Base-by-base conservation (phyloP, 495 filamentous ascomycete genomes). In the Penicillium robsamsonii region DNA sequence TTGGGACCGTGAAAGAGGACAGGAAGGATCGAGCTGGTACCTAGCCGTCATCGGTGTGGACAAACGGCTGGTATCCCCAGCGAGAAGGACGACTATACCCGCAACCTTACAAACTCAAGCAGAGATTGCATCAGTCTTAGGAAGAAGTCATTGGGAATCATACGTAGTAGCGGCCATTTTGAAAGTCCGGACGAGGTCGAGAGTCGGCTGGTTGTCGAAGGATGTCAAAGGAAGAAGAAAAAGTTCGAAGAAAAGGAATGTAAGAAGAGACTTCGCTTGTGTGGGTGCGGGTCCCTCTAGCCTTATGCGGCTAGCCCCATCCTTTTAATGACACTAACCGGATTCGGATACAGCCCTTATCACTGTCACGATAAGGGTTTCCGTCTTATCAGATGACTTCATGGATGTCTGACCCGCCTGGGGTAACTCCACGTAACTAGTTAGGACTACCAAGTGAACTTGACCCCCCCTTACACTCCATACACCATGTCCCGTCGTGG, bases 11-110 rank as follows among this genome's bases (percentile, higher is more conserved):
- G 83, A 79, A 77, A 79, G 76, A 75, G 71, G 67, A 66, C 66
- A 70, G 80, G 88, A 91, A 79, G 71, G 70, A 89, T 91, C 88
- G 88, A 92, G 87, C 89, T 91, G 87, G 86, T 78, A 75, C 81
- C 74, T 64, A 75, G 70, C 77, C 73, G 54, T 58, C 60, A 58
- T 57, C 55, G 63, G 61, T 5, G 42, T 12, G 20, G 54, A 60
- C 27, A 44, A 60, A 60, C 35, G 51, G 45, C 68, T 66, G 73
- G 78, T 77, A 75, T 72, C 67, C 79, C 86, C 86, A 90, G 87
- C 86, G 86, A 89, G 84, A 86, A 85, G 84, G 79, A 85, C 81
- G 82, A 84, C 84, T 85, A 88, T 85, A 82, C 78, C 78, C 74
- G 75, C 74, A 74, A 68, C 67, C 74, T 78, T 76, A 78, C 78